These are phyloP conservation scores for Leptographium wingfieldii DNA, from an alignment of 2,329 filamentous ascomycete genomes.

Conservation along the genomic window DNA sequence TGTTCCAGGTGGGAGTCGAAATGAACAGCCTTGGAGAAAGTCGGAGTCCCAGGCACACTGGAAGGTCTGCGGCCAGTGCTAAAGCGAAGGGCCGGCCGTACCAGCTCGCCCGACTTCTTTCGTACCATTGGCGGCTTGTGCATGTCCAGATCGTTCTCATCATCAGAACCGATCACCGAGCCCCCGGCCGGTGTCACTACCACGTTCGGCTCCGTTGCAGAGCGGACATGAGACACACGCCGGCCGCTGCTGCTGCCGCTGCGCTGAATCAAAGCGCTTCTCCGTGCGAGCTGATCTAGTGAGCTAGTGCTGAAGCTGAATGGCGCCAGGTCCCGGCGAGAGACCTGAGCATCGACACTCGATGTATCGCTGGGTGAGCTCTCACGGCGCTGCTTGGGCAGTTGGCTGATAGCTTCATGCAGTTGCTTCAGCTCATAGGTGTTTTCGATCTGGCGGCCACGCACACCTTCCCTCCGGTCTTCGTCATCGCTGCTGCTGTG, in stretches of 20 bases:
- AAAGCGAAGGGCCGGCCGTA: constrained; percentile 77
- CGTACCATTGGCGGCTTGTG: constrained; percentile 93
- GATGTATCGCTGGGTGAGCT: constrained; percentile 37
- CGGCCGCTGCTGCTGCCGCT: constrained; percentile 34
- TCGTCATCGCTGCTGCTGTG: constrained; percentile 74
- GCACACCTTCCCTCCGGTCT: constrained; percentile 13
- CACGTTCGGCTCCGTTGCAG: constrained; percentile 41
- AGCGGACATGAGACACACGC: constrained; percentile 37
- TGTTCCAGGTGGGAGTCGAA: constrained; percentile 96
- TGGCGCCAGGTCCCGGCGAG: constrained; percentile 26
- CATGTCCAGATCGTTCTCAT: constrained; percentile 48
- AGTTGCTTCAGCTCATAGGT: constrained; percentile 56
- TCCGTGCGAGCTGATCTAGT: constrained; percentile 27
- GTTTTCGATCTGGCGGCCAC: constrained; percentile 37
- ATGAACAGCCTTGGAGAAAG: constrained; percentile 94
- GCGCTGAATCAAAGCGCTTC: constrained; percentile 23
- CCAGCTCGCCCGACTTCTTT: constrained; percentile 96
- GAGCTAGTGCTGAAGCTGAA: constrained; percentile 35
- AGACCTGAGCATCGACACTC: constrained; percentile 23
- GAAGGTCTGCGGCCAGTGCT: constrained; percentile 72
- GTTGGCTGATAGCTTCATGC: constrained; percentile 70
- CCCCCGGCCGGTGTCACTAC: constrained; percentile 32
- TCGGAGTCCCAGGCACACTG: constrained; percentile 95
- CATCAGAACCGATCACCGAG: constrained; percentile 42
- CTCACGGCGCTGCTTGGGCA: constrained; percentile 53